These are phyloP conservation scores for Aspergillus cavernicola DNA, from an alignment of 495 filamentous ascomycete species.

Conservation along the genomic window DNA sequence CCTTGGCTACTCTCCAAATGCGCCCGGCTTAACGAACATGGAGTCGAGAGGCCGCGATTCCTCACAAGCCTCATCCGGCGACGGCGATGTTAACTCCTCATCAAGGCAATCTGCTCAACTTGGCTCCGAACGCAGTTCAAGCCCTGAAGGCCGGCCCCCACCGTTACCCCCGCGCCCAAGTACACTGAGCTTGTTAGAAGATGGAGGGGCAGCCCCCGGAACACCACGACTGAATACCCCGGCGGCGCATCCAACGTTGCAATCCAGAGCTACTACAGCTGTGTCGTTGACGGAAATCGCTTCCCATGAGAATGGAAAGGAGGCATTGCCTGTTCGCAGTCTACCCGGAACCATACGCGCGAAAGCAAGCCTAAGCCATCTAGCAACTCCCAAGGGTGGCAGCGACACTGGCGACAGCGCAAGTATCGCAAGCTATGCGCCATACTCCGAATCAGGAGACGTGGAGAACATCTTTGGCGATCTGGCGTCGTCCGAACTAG, in stretches of 20 bases:
- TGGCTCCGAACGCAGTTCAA: constrained; percentile 22
- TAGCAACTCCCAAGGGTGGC: constrained; percentile 39
- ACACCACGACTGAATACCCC: constrained; percentile 5
- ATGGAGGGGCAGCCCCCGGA: constrained; percentile 29
- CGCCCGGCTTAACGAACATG: constrained; percentile 13
- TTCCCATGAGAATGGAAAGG: constrained; percentile 61
- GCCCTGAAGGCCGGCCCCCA: constrained; percentile 46
- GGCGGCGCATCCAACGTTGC: constrained; percentile 44
- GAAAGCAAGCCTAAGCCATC: constrained; percentile 42
- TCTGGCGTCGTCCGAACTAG: constrained; percentile 36
- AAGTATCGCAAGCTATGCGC: constrained; percentile 79
- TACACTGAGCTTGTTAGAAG: constrained; percentile 40
- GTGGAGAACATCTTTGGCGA: constrained; percentile 84
- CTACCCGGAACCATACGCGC: constrained; percentile 34
- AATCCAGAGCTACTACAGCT: constrained; percentile 77
- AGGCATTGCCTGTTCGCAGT: constrained; percentile 46
- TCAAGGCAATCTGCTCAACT: constrained; percentile 2
- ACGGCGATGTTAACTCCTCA: constrained; percentile 1
- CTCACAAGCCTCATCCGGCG: constrained; percentile 1
- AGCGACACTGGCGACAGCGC: constrained; percentile 74
- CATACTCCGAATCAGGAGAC: constrained; percentile 66
- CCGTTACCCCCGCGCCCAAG: constrained; percentile 68
- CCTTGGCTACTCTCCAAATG: constrained; percentile 3
- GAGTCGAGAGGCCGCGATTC: constrained; percentile 6
- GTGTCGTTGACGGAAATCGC: constrained; percentile 74